Percentiles rank a stretch among this genome's conserved stretches.
These are phyloP conservation scores for Acer yangbiense DNA, from an alignment of 345 rosid genomes.

Conservation along the genomic window DNA sequence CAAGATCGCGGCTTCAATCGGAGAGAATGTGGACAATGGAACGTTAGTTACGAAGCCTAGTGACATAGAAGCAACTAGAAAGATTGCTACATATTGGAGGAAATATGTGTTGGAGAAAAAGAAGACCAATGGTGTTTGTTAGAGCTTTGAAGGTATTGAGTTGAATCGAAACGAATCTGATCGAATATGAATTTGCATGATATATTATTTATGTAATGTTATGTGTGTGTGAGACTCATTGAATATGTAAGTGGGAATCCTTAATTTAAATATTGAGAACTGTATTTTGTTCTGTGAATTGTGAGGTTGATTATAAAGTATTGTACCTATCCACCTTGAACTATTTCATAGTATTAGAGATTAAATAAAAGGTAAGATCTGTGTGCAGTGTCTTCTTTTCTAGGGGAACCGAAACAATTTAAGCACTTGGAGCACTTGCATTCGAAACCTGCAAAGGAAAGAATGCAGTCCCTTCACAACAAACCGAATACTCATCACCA, in stretches of 20 bases:
- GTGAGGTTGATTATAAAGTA: background rate
- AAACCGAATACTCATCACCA: constrained; percentile 71
- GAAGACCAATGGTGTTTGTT: constrained; percentile 47
- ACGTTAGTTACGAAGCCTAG: constrained; percentile 26
- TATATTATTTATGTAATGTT: too few species aligned
- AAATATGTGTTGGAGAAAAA: constrained; percentile 47
- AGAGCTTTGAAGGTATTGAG: background rate
- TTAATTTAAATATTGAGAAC: too few species aligned
- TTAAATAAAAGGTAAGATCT: too few species aligned
- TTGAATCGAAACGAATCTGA: background rate
- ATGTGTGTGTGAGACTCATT: background rate
- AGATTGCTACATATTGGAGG: constrained; percentile 45
- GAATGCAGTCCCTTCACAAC: constrained; percentile 57
- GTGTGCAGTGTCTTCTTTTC: too few species aligned
- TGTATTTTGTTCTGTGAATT: background rate
- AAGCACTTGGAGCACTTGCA: too few species aligned
- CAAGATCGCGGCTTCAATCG: background rate
- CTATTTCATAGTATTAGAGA: too few species aligned
- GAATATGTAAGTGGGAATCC: background rate
- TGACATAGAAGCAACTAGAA: constrained; percentile 37
- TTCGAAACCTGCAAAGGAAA: too few species aligned
- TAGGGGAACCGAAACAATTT: too few species aligned
- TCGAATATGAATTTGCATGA: background rate
- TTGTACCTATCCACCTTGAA: too few species aligned
- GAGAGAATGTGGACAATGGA: background rate